phyloP scores from a whole-genome alignment of 1,139 yeast genomes.

The Yamadazyma jaroonii region DNA sequence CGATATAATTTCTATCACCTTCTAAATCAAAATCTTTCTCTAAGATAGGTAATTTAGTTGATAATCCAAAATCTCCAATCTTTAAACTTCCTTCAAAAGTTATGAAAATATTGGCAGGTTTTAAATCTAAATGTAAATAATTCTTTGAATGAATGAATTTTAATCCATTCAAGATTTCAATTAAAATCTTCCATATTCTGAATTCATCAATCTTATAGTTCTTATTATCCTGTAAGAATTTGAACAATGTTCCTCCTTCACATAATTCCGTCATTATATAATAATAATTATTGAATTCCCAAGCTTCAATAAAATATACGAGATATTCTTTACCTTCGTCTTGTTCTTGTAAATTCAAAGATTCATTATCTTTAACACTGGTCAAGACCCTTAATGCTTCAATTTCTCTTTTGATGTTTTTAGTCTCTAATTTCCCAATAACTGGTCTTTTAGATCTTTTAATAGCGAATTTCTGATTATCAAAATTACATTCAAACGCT shows the following conservation, averaged over 20 bases:
- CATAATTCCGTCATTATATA: constrained; percentile 95
- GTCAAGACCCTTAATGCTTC: constrained; percentile 44
- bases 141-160: constrained; percentile 75
- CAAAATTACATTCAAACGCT: constrained; percentile 74
- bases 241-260: constrained; percentile 88
- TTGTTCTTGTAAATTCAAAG: constrained; percentile 46
- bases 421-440: constrained; percentile 39
- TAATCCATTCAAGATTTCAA: constrained; percentile 77
- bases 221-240: constrained; percentile 69
- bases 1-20: constrained; percentile 96
- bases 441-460: constrained; percentile 68
- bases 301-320: constrained; percentile 76
- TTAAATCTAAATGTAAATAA: constrained; percentile 81
- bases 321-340: constrained; percentile 79
- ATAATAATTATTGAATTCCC: constrained; percentile 74
- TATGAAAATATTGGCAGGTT: constrained; percentile 92
- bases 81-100: constrained; percentile 91
- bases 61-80: constrained; percentile 78
- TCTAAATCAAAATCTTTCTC: constrained; percentile 77
- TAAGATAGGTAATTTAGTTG: constrained; percentile 51
- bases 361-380: constrained; percentile 39
- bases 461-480: constrained; percentile 73
- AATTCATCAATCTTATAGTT: constrained; percentile 89
- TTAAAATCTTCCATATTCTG: constrained; percentile 94
- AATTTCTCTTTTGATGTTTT: constrained; percentile 38